Conservation (phyloP, 1,284 basidiomycete genomes). For the Hymenochaete sp. region DNA sequence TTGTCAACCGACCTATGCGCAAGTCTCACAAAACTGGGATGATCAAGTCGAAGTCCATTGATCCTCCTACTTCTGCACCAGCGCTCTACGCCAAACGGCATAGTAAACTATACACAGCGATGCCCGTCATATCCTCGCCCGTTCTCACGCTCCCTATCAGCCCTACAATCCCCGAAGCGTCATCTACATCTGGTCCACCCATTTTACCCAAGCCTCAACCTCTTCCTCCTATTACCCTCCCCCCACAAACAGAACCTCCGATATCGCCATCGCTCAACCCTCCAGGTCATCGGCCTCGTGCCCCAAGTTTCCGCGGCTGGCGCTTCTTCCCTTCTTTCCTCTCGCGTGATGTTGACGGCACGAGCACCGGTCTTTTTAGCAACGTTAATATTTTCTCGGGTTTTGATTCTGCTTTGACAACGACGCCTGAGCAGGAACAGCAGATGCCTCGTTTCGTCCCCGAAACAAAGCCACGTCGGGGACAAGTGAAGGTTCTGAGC, state of each 20-base stretch:
- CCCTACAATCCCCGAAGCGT: background rate
- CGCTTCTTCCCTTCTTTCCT: constrained; percentile 9
- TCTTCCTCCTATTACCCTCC: too few species aligned
- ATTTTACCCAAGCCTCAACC: too few species aligned
- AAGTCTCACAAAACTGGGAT: constrained; percentile 6
- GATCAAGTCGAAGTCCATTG: constrained; percentile 12
- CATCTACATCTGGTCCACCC: background rate
- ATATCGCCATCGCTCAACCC: background rate
- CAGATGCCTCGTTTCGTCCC: background rate
- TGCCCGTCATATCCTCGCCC: constrained; percentile 10
- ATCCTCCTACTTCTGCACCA: constrained; percentile 4
- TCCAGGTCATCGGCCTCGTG: background rate
- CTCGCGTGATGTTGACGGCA: constrained; percentile 6
- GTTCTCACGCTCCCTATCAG: background rate
- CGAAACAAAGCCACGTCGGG: constrained; percentile 25
- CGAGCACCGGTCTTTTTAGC: too few species aligned
- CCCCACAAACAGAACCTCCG: too few species aligned
- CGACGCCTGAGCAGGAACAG: too few species aligned
- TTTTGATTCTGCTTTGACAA: too few species aligned
- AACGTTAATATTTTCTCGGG: too few species aligned
- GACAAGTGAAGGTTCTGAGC: constrained; percentile 54
- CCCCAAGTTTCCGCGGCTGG: constrained; percentile 5
- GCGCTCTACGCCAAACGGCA: background rate
- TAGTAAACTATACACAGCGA: constrained; percentile 6
- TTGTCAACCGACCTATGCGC: background rate